phyloP scores from a whole-genome alignment of 2,329 filamentous ascomycete genomes.

The Chaetomiaceae sp. region DNA sequence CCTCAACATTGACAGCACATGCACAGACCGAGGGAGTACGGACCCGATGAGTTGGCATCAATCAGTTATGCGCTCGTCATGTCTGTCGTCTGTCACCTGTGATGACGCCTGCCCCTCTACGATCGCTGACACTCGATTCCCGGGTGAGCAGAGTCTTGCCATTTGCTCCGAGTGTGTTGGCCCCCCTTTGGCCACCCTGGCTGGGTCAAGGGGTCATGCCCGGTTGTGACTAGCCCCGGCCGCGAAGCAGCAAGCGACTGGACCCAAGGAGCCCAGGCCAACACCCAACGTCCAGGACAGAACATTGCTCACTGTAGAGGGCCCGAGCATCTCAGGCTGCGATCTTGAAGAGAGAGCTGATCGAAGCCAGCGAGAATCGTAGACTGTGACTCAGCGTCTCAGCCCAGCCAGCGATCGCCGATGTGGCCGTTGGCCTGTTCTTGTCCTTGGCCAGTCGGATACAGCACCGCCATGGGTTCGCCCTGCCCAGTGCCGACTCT shows the following conservation, averaged over 20 bases:
- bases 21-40: too few species aligned
- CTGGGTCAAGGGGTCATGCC: conserved; percentile 9
- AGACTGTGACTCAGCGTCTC: conserved; percentile 10
- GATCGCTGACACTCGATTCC: not conserved
- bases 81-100: too few species aligned
- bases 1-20: too few species aligned
- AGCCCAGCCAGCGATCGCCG: too few species aligned
- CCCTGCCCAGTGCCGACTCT: not conserved
- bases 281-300: not conserved
- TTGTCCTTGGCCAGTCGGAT: conserved; percentile 24
- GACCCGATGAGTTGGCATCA: conserved; percentile 16
- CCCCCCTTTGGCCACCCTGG: conserved; percentile 19
- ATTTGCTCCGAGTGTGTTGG: conserved; percentile 18
- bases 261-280: not conserved
- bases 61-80: too few species aligned
- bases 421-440: conserved; percentile 5
- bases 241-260: too few species aligned
- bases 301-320: too few species aligned
- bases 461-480: conserved; percentile 13
- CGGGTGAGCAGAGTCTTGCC: conserved; percentile 6
- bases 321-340: too few species aligned
- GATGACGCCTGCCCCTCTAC: too few species aligned
- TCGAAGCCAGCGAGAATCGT: too few species aligned
- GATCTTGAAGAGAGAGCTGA: too few species aligned
- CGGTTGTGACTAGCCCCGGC: not conserved